Base-by-base conservation (phyloP, 1,284 basidiomycete genomes). In the Schizopora paradoxa region DNA sequence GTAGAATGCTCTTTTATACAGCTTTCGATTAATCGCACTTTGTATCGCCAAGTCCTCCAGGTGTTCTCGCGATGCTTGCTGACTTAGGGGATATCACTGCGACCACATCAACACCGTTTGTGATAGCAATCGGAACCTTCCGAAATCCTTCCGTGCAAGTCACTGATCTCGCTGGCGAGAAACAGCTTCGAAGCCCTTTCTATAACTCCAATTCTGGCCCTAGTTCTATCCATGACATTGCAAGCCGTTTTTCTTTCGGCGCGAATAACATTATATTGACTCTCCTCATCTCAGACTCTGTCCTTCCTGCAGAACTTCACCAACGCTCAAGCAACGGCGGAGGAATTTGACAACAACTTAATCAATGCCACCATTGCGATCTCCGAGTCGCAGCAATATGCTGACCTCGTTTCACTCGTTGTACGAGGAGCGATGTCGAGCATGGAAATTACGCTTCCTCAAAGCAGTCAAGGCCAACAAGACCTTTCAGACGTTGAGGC, bases 101-200 rank as follows among this genome's bases (percentile, higher is more conserved):
- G 5, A 58, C 55, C 4, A 13, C 19, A 13, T 43, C 33, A 4
- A 44, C 51, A 32, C 60, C 67, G 3, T 57, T 67, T 5, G 65
- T 73, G 3, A 67, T 63, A 53, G 61, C 65, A 1, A 50, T 76
- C 16, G 73, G 74, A 0, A 55, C 70, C 10, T 56, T 67, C 4
- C 63, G 73, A 11, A 64, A 69, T 48, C 69, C 72, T 0, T 56
- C 61, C 7, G 57, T 70, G 8, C 57, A 60, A 31, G 68, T 65
- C 49, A 54, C 57, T 49, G 54, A 53, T 14, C 45, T 53, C 13
- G 52, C 49, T 8, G 53, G 47, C 7, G 39, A 25, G 5, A 36
- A 51, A 4, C 55, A 66, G 28, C 47, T 54, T 25, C 56, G 67
- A 13, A 52, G 54, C n/a, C 44, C 61, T 2, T 68, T 66, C 50